A percentile compares a stretch with the other conserved stretches of the same genome.
Evolutionary conservation across 192 early-diverging fungal species (phyloP).

Genomic region (Podila horticola): DNA sequence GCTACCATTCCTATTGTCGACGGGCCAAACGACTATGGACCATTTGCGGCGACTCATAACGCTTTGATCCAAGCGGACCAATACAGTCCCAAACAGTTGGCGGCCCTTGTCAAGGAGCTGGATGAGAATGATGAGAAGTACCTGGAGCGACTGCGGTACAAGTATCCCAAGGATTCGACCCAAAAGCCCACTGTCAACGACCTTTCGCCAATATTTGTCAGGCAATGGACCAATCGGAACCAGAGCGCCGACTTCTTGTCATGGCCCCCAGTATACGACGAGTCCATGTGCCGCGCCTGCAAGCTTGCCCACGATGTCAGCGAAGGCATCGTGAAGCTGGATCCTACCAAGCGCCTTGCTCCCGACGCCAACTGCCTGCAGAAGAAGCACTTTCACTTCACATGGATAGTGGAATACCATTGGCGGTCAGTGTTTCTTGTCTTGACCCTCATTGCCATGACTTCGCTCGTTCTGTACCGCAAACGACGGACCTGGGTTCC

Average conservation of each 20-base stretch:
- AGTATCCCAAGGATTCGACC: background rate
- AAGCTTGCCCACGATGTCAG: constrained; percentile 3
- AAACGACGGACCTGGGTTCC: background rate
- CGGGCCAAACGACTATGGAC: constrained; percentile 20
- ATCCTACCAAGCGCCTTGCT: background rate
- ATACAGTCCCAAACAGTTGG: constrained; percentile 6
- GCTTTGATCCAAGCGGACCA: constrained; percentile 12
- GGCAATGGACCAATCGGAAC: too few relatives aligned
- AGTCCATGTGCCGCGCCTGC: background rate
- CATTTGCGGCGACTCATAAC: constrained; percentile 11
- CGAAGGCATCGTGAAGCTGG: constrained; percentile 1
- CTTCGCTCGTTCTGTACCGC: constrained; percentile 2
- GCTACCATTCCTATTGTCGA: constrained; percentile 18
- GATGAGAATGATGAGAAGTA: background rate
- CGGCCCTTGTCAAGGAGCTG: background rate
- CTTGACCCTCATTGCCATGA: background rate
- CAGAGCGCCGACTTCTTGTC: background rate
- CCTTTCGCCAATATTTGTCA: background rate
- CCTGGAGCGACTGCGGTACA: background rate
- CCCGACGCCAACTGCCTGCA: background rate
- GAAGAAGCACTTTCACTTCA: background rate
- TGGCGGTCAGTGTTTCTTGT: background rate
- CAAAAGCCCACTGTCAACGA: background rate
- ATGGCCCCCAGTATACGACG: background rate
- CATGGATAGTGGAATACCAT: constrained; percentile 3